phyloP scores from a whole-genome alignment of 495 filamentous ascomycete species.

The Aspergillus cavernicola region DNA sequence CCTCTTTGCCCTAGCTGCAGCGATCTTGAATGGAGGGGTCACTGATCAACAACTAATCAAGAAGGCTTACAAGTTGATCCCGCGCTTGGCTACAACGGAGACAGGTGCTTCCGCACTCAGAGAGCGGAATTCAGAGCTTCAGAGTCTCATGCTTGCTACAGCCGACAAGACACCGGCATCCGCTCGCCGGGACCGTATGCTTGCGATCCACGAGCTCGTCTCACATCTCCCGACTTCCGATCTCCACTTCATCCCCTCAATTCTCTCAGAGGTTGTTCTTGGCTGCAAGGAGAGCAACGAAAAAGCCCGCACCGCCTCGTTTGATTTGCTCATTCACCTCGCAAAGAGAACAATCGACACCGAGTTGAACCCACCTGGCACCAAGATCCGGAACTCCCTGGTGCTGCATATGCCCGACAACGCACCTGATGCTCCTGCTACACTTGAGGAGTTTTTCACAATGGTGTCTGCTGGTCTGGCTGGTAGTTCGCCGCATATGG shows the following conservation, averaged over 20 bases:
- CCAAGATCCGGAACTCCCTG: conserved; percentile 74
- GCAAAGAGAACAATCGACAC: conserved; percentile 68
- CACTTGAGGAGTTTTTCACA: conserved; percentile 91
- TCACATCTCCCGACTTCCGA: conserved; percentile 68
- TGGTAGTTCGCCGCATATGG: conserved; percentile 88
- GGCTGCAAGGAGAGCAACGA: conserved; percentile 97
- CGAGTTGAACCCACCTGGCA: conserved; percentile 54
- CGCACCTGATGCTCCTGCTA: conserved; percentile 70
- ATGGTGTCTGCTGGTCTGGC: conserved; percentile 97
- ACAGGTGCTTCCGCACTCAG: conserved; percentile 65
- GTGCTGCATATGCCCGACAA: conserved; percentile 79
- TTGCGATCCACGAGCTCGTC: conserved; percentile 74
- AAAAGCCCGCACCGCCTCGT: conserved; percentile 80
- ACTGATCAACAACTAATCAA: conserved; percentile 92
- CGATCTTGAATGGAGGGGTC: conserved; percentile 63
- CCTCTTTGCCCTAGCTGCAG: conserved; percentile 77
- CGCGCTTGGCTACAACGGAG: conserved; percentile 77
- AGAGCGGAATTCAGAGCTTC: conserved; percentile 70
- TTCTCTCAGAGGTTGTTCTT: conserved; percentile 90
- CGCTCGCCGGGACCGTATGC: conserved; percentile 76
- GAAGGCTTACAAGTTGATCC: conserved; percentile 97
- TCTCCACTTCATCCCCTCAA: conserved; percentile 86
- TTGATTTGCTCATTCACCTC: conserved; percentile 86
- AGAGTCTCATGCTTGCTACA: conserved; percentile 70
- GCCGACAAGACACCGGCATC: conserved; percentile 80